Base-by-base conservation (phyloP, 352 stramenopile species). In the Phytophthora quininea region DNA sequence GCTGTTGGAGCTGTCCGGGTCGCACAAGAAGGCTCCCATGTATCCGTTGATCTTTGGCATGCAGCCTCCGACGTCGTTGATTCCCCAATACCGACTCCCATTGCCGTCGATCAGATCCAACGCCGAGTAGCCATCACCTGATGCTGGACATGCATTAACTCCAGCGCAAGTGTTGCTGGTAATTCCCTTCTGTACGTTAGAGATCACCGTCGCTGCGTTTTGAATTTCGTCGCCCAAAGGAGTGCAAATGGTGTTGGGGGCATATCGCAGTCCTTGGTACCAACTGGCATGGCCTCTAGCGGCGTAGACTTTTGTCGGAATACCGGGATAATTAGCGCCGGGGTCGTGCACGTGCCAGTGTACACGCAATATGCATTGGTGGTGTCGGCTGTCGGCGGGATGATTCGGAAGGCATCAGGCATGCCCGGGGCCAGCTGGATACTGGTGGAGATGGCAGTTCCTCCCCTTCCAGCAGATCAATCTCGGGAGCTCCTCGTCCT, bases 381-480 rank as follows among this genome's bases (percentile, higher is more conserved):
- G 30, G 75, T 69, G 33, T 75, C 29, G 19, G 12, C 53, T 7
- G 54, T 64, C 2, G 69, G 48, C 4, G 79, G 7, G n/a, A 86
- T 75, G 31, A 84, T 74, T 12, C 82, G 79, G 49, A 85, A 90
- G 1, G 62, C 42, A 46, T 88, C 66, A 12, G 82, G 83, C 73
- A 89, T 89, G 14, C 86, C 89, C 2, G 86, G 86, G 2, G 82
- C 80, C 24, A 97, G 57, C 59, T 98, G 95, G 12, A 97, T 89
- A 58, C 92, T 97, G 31, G 90, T 84, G 9, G 91, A 98, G 62
- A 97, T 74, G 42, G 77, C 65, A 63, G 53, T 33, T 32, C 79
- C 81, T 48, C 76, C 81, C 90, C 85, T 98, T 90, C 95, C 9
- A 98, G 73, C 11, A 98, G 79, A 76, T 98, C 95, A 71, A 98